Conservation (phyloP, 2,329 filamentous ascomycete species). For the Fusarium paranaense region DNA sequence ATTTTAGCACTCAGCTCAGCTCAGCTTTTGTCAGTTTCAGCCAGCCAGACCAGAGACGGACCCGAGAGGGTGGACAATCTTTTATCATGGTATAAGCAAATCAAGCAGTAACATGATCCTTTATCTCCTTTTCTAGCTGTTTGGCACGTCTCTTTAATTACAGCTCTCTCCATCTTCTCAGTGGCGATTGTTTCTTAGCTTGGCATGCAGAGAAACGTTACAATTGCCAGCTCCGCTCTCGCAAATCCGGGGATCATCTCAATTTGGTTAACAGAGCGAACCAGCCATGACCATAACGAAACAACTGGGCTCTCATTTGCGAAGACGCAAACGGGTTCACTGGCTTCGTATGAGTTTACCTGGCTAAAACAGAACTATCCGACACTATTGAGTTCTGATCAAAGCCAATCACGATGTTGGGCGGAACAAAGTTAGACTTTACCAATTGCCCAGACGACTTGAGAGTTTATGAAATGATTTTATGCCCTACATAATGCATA, state of each 20-base stretch:
- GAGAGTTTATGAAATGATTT: not conserved
- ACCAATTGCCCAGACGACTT: not conserved
- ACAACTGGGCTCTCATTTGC: not conserved
- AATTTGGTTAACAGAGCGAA: not conserved
- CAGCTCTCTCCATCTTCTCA: not conserved
- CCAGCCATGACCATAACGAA: not conserved
- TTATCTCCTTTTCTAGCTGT: not conserved
- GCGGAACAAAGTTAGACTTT: not conserved
- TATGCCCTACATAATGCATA: not conserved
- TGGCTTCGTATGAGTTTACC: not conserved
- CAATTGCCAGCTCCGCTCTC: not conserved
- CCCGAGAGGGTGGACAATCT: not conserved
- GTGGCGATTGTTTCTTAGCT: not conserved
- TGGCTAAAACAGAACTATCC: not conserved
- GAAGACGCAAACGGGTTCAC: rapidly evolving
- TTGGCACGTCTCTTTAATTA: not conserved
- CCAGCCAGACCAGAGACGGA: not conserved
- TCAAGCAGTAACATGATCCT: not conserved
- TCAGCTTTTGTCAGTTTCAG: not conserved
- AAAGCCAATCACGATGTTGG: not conserved
- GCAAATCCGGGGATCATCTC: not conserved
- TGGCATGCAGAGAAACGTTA: not conserved
- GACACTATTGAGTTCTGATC: not conserved
- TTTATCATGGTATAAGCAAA: not conserved
- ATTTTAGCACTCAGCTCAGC: not conserved